Conservation (phyloP, 805 yeast species). For the Candida hungchunana region DNA sequence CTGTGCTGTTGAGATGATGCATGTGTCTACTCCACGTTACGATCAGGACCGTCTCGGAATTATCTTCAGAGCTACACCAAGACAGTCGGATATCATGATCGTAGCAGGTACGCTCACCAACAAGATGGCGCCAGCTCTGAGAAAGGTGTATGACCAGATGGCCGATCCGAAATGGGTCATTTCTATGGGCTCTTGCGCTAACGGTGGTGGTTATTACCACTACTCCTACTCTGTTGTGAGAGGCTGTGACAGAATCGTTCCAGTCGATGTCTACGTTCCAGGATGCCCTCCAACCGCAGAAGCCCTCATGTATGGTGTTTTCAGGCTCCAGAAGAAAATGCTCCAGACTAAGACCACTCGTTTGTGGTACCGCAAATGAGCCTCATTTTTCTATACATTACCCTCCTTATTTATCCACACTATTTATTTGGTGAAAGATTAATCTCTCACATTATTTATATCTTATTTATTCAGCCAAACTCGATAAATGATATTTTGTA, state of each 20-base stretch:
- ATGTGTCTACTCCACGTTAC: constrained; percentile 83
- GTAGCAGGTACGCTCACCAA: constrained; percentile 90
- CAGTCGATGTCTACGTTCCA: constrained; percentile 87
- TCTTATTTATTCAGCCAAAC: not conserved
- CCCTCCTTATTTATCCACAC: not conserved
- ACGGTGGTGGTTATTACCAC: constrained; percentile 92
- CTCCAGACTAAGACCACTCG: constrained; percentile 74
- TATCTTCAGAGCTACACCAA: constrained; percentile 90
- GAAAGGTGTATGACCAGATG: constrained; percentile 93
- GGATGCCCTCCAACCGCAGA: constrained; percentile 93
- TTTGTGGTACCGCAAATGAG: constrained; percentile 72
- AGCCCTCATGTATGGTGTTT: constrained; percentile 86
- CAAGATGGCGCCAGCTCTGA: constrained; percentile 90
- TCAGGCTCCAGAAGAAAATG: constrained; percentile 88
- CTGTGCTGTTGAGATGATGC: constrained; percentile 96
- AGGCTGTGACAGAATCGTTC: constrained; percentile 85
- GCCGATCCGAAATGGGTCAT: constrained; percentile 94
- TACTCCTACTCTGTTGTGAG: constrained; percentile 85
- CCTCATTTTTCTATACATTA: constrained; percentile 1
- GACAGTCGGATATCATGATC: constrained; percentile 89
- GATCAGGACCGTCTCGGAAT: constrained; percentile 91
- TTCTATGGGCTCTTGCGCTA: constrained; percentile 92
- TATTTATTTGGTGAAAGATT: constrained; percentile 1
- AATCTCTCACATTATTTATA: not conserved
- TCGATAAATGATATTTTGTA: not conserved